Evolutionary conservation across 108 stramenopile genomes (phyloP).

Genomic region (Cylindrotheca fusiformis): DNA sequence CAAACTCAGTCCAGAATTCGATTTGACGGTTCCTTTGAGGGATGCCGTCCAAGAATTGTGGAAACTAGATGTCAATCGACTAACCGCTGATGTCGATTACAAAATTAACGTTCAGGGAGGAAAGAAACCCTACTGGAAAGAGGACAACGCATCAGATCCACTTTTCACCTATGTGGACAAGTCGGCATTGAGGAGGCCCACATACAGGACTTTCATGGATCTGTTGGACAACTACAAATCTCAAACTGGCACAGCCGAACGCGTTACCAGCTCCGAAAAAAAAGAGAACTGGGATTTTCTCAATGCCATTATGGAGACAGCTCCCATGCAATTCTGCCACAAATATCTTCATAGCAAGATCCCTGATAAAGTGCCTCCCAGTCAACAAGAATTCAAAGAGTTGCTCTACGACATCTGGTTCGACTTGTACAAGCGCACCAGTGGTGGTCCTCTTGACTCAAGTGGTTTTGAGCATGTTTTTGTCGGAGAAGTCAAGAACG

Average conservation of each 20-base stretch:
- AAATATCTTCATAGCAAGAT: constrained; percentile 60
- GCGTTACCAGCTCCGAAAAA: constrained; percentile 51
- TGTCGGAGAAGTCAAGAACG: constrained; percentile 86
- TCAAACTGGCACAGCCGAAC: constrained; percentile 58
- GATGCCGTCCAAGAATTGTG: constrained; percentile 83
- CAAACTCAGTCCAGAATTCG: constrained; percentile 17
- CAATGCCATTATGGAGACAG: constrained; percentile 75
- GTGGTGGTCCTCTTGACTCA: constrained; percentile 57
- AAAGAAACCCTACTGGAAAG: constrained; percentile 79
- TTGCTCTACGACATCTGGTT: constrained; percentile 86
- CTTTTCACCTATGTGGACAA: constrained; percentile 68
- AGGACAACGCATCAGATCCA: constrained; percentile 78
- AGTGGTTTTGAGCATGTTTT: constrained; percentile 94
- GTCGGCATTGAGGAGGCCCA: constrained; percentile 58
- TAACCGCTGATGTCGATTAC: constrained; percentile 72
- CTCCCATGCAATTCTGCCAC: constrained; percentile 90
- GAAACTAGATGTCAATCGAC: constrained; percentile 86
- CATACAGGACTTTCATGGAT: constrained; percentile 71
- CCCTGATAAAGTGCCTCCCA: constrained; percentile 51
- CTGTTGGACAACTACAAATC: constrained; percentile 86
- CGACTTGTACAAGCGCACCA: constrained; percentile 72
- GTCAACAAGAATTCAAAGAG: constrained; percentile 48
- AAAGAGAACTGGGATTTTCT: constrained; percentile 70
- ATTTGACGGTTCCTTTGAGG: constrained; percentile 26
- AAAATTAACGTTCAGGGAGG: constrained; percentile 79